Conservation (phyloP, 129 eudicot species). For the Centella asiatica region DNA sequence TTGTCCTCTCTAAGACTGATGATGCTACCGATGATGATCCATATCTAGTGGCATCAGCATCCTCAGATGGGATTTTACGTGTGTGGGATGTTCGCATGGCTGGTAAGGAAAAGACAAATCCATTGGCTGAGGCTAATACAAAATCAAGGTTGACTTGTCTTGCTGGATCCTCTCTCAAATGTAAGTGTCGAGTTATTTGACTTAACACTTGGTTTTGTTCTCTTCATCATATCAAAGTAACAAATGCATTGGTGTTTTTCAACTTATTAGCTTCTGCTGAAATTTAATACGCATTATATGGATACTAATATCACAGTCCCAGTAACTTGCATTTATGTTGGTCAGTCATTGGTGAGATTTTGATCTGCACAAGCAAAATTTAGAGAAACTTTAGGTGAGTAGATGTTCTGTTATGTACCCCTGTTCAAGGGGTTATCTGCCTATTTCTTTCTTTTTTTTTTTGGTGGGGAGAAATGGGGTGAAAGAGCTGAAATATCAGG, state of each 20-base stretch:
- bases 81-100: slow-evolving; percentile 88
- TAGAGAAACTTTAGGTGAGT: no score
- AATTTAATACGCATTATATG: neutral
- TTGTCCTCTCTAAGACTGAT: slow-evolving; percentile 53
- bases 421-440: neutral
- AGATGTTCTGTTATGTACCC: neutral
- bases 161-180: slow-evolving; percentile 82
- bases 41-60: slow-evolving; percentile 77
- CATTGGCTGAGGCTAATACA: slow-evolving; percentile 74
- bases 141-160: slow-evolving; percentile 96
- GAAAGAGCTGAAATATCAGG: no score
- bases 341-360: neutral
- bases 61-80: slow-evolving; percentile 89
- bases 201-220: neutral
- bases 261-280: neutral
- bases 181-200: slow-evolving; percentile 31
- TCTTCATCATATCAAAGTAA: neutral
- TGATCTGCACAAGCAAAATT: no score
- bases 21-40: slow-evolving; percentile 53
- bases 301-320: neutral
- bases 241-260: neutral
- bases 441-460: neutral
- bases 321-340: slow-evolving; percentile 9
- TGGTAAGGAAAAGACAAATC: slow-evolving; percentile 44
- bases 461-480: no score